A percentile compares a stretch with the other conserved stretches of the same genome.
phyloP scores from a whole-genome alignment of 129 eudicot genomes.

The Helianthus annuus region DNA sequence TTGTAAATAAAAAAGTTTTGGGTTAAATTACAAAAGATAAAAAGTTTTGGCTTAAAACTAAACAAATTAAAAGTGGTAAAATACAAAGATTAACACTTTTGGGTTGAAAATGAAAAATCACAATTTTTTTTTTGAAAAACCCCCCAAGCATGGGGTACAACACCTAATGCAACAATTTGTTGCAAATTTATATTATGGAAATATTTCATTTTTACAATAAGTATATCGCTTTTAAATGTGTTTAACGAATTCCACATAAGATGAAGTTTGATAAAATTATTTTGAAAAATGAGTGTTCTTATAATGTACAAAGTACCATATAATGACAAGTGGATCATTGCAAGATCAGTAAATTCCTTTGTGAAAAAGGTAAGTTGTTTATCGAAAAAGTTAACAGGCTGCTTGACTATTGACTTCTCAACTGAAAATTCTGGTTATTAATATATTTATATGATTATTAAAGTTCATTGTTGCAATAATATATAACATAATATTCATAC shows the following conservation, averaged over 20 bases:
- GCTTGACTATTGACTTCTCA: slow-evolving; percentile 7
- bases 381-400: background rate
- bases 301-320: background rate
- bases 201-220: too few relatives aligned
- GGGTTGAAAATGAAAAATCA: too few relatives aligned
- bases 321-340: background rate
- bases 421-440: background rate
- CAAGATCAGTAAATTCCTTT: background rate
- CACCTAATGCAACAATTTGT: too few relatives aligned
- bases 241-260: background rate
- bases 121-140: too few relatives aligned
- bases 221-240: too few relatives aligned
- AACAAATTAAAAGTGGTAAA: too few relatives aligned
- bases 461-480: background rate
- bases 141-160: too few relatives aligned
- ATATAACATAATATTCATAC: background rate
- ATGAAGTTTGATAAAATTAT: background rate
- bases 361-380: background rate
- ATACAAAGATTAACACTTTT: too few relatives aligned
- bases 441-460: background rate
- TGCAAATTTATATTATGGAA: too few relatives aligned
- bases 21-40: too few relatives aligned
- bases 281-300: background rate
- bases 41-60: too few relatives aligned
- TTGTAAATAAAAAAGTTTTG: too few relatives aligned